phyloP scores from a whole-genome alignment of 2,329 filamentous ascomycete species.

The Truncatella angustata region DNA sequence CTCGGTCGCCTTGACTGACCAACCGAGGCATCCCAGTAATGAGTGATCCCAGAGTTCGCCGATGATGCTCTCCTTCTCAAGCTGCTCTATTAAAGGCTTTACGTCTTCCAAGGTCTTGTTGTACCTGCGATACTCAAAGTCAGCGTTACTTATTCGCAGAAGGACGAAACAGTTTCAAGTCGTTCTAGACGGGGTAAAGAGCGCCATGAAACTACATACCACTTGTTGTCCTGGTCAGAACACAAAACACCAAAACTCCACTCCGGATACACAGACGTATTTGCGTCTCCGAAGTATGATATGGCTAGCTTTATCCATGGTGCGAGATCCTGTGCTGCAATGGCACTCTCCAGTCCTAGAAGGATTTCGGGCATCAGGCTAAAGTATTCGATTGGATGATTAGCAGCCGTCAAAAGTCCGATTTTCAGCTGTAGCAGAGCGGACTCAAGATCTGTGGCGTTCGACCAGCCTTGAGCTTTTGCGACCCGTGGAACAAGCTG shows the following conservation, averaged over 20 bases:
- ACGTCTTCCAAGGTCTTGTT: constrained; percentile 13
- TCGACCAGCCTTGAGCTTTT: constrained; percentile 16
- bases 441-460: constrained; percentile 16
- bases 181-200: too few relatives aligned
- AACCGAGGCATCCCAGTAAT: constrained; percentile 12
- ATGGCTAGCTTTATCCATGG: constrained; percentile 1
- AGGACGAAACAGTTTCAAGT: too few relatives aligned
- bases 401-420: constrained; percentile 3
- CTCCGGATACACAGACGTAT: not conserved
- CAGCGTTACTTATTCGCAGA: too few relatives aligned
- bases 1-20: constrained; percentile 13
- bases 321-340: constrained; percentile 6
- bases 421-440: constrained; percentile 12
- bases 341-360: constrained; percentile 4
- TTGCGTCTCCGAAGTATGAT: not conserved
- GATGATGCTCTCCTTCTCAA: constrained; percentile 11
- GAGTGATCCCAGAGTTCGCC: constrained; percentile 12
- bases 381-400: constrained; percentile 1
- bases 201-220: too few relatives aligned
- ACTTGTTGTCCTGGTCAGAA: constrained; percentile 14
- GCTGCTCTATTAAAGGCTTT: constrained; percentile 6
- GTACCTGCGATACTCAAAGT: too few relatives aligned
- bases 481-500: constrained; percentile 17
- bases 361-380: not conserved
- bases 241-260: constrained; percentile 11